Evolutionary conservation across 345 rosid genomes (phyloP).

Genomic region (Carallia pectinifolia): DNA sequence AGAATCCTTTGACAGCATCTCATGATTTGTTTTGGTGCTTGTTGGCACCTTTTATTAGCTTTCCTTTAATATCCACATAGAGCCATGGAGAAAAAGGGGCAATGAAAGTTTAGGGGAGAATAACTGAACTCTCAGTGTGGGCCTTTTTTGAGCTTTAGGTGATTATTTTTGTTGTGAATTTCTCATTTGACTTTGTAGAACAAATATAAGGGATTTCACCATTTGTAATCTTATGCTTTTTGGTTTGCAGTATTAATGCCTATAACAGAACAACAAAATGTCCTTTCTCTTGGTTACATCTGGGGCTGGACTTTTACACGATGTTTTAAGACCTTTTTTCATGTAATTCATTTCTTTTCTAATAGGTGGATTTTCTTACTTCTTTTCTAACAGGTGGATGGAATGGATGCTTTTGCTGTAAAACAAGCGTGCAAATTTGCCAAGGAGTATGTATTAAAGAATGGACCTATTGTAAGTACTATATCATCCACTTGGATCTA

Average conservation of each 20-base stretch:
- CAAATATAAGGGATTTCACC: no score
- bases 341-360: constrained; percentile 1
- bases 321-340: not conserved
- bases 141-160: no score
- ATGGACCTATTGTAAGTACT: constrained; percentile 88
- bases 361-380: constrained; percentile 34
- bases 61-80: not conserved
- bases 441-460: constrained; percentile 80
- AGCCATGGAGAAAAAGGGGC: not conserved
- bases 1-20: no score
- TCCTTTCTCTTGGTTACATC: not conserved
- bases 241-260: not conserved
- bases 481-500: not conserved
- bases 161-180: no score
- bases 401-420: constrained; percentile 97
- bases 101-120: not conserved
- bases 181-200: no score
- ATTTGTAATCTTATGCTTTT: not conserved
- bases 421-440: constrained; percentile 97
- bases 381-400: constrained; percentile 43
- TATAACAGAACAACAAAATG: not conserved
- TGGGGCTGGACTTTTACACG: not conserved
- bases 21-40: not conserved
- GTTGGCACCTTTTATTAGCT: not conserved
- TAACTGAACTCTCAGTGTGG: not conserved